Evolutionary conservation across 2,329 filamentous ascomycete genomes (phyloP), one percentile per base, ranked within the genome.

Genomic region (Aspergillus aculeatus): DNA sequence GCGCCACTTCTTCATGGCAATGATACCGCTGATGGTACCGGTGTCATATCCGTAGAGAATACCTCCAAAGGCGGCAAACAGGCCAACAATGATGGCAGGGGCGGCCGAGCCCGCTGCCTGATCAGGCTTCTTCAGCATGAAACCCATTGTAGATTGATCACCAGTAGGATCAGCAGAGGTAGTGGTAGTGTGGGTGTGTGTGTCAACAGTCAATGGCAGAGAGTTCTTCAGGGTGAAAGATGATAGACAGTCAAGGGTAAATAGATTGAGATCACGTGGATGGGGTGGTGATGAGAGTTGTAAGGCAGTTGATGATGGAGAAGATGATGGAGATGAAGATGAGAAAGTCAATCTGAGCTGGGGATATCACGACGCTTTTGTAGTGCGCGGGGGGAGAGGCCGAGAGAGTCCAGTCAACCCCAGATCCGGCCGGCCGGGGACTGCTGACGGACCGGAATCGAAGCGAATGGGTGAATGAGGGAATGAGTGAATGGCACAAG

Each of bases 21-120:
- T 69, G 26, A 83, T 81, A 51, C 80, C 80, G 57, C 76, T 78
- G 72, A 84, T 84, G 64, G 83, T 83, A 44, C 82, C 82, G 56
- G 81, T 83, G 64, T 86, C 83, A 71, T 84, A 85, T 62, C 83
- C 83, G 68, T 84, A 85, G 65, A 85, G 79, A 60, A 85, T 80
- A 68, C 83, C 83, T 61, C 83, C 83, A 71, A 85, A 85, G 16
- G 83, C 81, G 32, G 83, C 83, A 64, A 86, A 86, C 53, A 82
- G 78, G 66, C 83, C 84, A 71, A 86, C 82, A 14, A 84, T 41
- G 66, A 83, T 82, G 55, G 81, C 80, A 49, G 80, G 81, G 66
- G 74, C 70, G 32, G 81, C 77, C 51, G 78, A 78, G 62, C 81
- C 81, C 31, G 72, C 68, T 48, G 78, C 76, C 68, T 80, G 75